Evolutionary conservation across 1,284 basidiomycete species (phyloP), one percentile per base, ranked within the genome.

Genomic region (Bondarzewia mesenterica): DNA sequence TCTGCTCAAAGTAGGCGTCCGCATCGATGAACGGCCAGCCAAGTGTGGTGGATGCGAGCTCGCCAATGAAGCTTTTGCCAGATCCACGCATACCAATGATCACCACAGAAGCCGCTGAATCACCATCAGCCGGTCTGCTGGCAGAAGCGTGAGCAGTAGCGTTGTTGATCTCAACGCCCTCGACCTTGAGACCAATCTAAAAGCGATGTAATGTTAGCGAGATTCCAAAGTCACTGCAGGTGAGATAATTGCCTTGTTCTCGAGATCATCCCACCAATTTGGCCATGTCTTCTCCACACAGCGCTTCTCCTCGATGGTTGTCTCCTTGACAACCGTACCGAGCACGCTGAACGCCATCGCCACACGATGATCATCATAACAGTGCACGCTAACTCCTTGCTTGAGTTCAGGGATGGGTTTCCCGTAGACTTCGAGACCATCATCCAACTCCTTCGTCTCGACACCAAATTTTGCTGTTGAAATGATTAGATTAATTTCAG

Each of bases 201-300:
- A 10, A 37, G 12, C 29, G 12, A 32, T 32, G 1, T 48, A 37
- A 42, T 45, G 52, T 32, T 57, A 16, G 57, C 50, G 36, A 25
- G n/a, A 10, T 14, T 14, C 36, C 21, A 29, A 22, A 54, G 10
- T 49, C 44, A 36, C 29, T 35, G 41, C 22, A 44, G 35, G 41
- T 32, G 7, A 6, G 16, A 21, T n/a, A 46, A 71, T 14, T 43
- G 89, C 89, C 78, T 93, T 94, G 71, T 90, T 92, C 63, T 91
- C 81, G 20, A 99, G 74, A 65, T 98, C 96, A 62, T 99, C 96
- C 93, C 95, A 99, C 90, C 94, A 99, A 63, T 94, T 93, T 2
- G 96, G 95, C 95, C 95, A 99, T 0, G 96, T 99, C 78, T 99
- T 99, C 68, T 97, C 95, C 20, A 99, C 95, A 60, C 95, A 98